Percentiles rank a stretch among this genome's conserved stretches.
These are phyloP conservation scores for Leishmania turanica DNA, from an alignment of 208 protist genomes.

Conservation along the genomic window DNA sequence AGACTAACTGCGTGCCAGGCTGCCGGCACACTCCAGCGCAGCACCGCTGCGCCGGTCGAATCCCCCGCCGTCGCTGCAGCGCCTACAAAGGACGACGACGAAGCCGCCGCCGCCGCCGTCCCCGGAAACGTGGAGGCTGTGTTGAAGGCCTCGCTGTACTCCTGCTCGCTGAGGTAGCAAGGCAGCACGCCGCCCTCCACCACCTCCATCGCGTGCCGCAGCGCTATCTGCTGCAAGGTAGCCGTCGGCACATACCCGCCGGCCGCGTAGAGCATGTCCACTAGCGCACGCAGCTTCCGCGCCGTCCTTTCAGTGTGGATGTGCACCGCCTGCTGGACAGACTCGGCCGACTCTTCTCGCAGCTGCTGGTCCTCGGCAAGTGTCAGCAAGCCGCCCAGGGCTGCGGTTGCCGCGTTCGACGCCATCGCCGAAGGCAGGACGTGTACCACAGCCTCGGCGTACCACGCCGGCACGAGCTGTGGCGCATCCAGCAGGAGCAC, in stretches of 20 bases:
- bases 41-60: conserved; percentile 1
- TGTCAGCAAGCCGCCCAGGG: conserved; percentile 15
- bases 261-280: conserved; percentile 41
- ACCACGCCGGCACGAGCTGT: conserved; percentile 39
- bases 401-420: conserved; percentile 16
- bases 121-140: conserved; percentile 4
- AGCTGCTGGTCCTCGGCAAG: conserved; percentile 22
- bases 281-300: conserved; percentile 52
- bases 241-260: conserved; percentile 41
- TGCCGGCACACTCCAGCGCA: conserved; percentile 37
- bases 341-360: neutral
- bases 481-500: conserved; percentile 56
- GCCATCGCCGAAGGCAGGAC: conserved; percentile 14
- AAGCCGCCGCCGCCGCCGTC: neutral
- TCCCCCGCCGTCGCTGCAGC: neutral
- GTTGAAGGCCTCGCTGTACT: conserved; percentile 17
- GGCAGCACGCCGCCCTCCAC: conserved; percentile 53
- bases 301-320: conserved; percentile 18
- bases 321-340: conserved; percentile 8
- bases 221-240: conserved; percentile 48
- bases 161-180: conserved; percentile 19
- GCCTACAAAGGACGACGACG: neutral
- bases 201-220: conserved; percentile 63
- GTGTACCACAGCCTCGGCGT: conserved; percentile 22
- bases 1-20: conserved; percentile 35